Percentiles rank a stretch among this genome's conserved stretches.
phyloP scores from a whole-genome alignment of 2,329 filamentous ascomycete species.

The Claviceps pazoutovae region DNA sequence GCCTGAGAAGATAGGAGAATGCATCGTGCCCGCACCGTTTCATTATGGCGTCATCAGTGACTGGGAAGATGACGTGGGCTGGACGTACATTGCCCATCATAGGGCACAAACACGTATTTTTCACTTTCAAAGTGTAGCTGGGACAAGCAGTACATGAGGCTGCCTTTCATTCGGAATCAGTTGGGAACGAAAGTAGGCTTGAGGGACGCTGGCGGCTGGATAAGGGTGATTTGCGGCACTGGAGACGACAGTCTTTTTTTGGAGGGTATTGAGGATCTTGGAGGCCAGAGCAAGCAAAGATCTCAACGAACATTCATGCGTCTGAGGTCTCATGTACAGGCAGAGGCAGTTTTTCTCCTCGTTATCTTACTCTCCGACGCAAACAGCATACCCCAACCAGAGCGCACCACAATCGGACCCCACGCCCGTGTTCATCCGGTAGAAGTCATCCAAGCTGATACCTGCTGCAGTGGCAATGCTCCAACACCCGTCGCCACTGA shows the following conservation, averaged over 20 bases:
- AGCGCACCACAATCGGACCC: neutral
- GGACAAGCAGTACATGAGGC: neutral
- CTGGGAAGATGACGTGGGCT: neutral
- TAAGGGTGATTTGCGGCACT: too few relatives aligned
- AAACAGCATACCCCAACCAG: neutral
- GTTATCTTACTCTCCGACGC: neutral
- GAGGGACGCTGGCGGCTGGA: too few relatives aligned
- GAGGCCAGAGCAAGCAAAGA: neutral
- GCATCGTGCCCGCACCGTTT: neutral
- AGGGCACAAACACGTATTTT: neutral
- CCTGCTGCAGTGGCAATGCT: neutral
- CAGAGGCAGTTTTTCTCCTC: neutral
- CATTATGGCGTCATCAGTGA: neutral
- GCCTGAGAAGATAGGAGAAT: neutral
- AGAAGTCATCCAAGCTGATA: constrained; percentile 1
- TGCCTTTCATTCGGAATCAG: neutral
- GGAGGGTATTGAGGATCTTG: too few relatives aligned
- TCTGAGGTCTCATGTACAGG: neutral
- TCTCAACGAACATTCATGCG: neutral
- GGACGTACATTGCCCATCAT: neutral
- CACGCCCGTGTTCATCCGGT: neutral
- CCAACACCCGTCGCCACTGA: neutral
- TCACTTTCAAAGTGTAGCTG: neutral
- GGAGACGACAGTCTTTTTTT: too few relatives aligned
- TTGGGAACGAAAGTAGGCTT: too few relatives aligned